Evolutionary conservation across 306 rosid species (phyloP).

Genomic region (Cicer bijugum): DNA sequence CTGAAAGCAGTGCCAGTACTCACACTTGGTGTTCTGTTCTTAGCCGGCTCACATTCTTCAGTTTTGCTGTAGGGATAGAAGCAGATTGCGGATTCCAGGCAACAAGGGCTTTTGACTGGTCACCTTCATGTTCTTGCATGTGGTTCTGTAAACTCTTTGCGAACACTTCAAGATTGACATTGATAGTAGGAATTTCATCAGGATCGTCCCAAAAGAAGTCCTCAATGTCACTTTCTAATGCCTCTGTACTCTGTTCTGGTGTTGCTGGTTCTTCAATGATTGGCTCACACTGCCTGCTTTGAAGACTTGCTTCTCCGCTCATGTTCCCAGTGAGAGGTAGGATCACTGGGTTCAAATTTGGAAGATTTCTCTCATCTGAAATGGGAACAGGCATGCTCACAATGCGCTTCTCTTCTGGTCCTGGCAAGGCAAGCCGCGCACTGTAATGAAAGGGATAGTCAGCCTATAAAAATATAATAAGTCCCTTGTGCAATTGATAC

Average conservation of each 20-base stretch:
- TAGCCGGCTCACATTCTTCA: constrained; percentile 82
- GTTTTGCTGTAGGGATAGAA: constrained; percentile 71
- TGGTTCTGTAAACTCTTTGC: constrained; percentile 48
- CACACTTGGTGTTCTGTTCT: constrained; percentile 97
- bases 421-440: constrained; percentile 92
- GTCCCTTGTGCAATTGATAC: constrained; percentile 8
- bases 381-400: constrained; percentile 54
- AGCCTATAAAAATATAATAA: constrained; percentile 38
- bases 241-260: constrained; percentile 68
- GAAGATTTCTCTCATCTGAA: constrained; percentile 48
- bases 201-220: constrained; percentile 68
- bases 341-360: constrained; percentile 51
- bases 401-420: constrained; percentile 74
- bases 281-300: constrained; percentile 64
- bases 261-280: constrained; percentile 90
- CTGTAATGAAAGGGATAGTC: constrained; percentile 58
- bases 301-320: constrained; percentile 42
- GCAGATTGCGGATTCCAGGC: constrained; percentile 64
- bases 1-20: constrained; percentile 45
- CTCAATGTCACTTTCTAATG: constrained; percentile 75
- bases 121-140: constrained; percentile 64
- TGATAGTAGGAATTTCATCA: constrained; percentile 66
- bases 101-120: constrained; percentile 85
- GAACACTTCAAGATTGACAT: constrained; percentile 56
- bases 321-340: constrained; percentile 57